phyloP scores from a whole-genome alignment of 805 yeast species.

The Lipomyces mesembrius region DNA sequence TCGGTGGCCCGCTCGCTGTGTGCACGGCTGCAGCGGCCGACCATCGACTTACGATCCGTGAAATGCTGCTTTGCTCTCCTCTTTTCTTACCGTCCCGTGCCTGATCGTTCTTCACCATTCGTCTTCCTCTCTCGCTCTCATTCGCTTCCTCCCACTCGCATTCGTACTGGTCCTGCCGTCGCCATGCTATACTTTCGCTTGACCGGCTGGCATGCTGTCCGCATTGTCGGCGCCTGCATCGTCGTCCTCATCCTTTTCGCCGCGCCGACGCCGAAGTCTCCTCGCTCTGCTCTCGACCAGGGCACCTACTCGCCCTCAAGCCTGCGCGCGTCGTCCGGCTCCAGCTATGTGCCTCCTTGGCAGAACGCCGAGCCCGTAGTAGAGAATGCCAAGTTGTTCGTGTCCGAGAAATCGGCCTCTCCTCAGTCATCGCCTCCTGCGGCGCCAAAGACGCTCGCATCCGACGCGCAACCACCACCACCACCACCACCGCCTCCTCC shows the following conservation, averaged over 20 bases:
- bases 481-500: constrained; percentile 2
- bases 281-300: not conserved
- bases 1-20: not conserved
- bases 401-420: not conserved
- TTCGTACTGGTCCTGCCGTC: not conserved
- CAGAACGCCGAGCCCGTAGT: not conserved
- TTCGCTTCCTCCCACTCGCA: not conserved
- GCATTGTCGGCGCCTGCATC: constrained; percentile 17
- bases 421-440: not conserved
- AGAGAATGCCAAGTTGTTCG: not conserved
- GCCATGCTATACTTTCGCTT: constrained; percentile 7
- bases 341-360: constrained; percentile 4
- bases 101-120: not conserved
- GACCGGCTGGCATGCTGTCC: constrained; percentile 13
- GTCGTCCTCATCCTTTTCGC: constrained; percentile 17
- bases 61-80: not conserved
- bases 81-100: not conserved
- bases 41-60: not conserved
- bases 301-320: not conserved
- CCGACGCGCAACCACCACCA: not conserved
- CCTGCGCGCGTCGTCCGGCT: not conserved
- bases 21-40: not conserved
- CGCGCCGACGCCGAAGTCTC: not conserved
- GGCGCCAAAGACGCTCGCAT: not conserved
- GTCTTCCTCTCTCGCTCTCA: not conserved